These are phyloP conservation scores for Pythium catenulatum DNA, from an alignment of 352 stramenopile species.

Conservation along the genomic window DNA sequence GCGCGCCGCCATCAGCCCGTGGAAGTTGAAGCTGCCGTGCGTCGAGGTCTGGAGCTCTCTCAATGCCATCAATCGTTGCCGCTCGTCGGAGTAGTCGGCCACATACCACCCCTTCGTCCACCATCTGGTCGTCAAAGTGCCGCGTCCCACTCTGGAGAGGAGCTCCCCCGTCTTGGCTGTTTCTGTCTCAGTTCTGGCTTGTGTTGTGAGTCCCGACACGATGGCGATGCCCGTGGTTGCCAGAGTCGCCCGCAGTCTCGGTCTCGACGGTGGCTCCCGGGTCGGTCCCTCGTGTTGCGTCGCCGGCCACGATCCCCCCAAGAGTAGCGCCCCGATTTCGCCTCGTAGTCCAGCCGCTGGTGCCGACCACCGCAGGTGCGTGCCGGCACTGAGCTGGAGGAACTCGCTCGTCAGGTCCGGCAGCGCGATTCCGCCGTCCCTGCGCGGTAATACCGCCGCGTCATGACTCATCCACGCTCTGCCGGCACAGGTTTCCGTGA, in stretches of 20 bases:
- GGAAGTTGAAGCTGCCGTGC: slow-evolving; percentile 12
- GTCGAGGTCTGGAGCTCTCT: not conserved
- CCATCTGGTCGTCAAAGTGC: not conserved
- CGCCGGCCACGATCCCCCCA: not conserved
- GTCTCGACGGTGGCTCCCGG: too few species aligned
- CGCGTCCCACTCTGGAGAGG: not conserved
- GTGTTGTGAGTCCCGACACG: not conserved
- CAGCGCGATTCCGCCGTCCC: not conserved
- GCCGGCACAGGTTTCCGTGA: not conserved
- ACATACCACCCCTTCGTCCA: not conserved
- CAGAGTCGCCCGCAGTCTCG: not conserved
- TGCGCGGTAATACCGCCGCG: not conserved
- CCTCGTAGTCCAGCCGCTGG: not conserved
- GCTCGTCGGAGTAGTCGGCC: not conserved
- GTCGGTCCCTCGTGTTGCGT: too few species aligned
- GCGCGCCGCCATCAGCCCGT: not conserved
- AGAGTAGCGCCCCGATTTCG: not conserved
- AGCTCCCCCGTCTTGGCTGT: not conserved
- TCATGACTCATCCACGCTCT: slow-evolving; percentile 4
- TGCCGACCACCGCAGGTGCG: not conserved
- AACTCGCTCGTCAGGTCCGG: not conserved
- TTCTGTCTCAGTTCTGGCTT: not conserved
- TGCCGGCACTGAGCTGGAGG: not conserved
- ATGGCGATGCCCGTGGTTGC: not conserved
- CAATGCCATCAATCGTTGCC: not conserved